Base-by-base conservation (phyloP, 2,329 filamentous ascomycete genomes). In the Penicillium fuscoglaucum region DNA sequence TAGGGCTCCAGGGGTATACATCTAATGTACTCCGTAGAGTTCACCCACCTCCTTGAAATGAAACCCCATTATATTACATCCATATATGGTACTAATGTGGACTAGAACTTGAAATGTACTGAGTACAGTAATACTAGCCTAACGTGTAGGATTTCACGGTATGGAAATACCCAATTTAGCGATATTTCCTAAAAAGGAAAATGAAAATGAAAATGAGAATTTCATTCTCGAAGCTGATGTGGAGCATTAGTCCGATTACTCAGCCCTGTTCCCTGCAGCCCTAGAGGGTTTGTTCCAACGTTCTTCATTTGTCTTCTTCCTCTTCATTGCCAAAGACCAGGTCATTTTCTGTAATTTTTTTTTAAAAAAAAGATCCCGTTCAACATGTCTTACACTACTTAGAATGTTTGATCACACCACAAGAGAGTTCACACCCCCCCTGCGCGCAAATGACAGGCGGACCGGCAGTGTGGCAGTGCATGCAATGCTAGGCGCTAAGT, bases 391-490 rank as follows among this genome's bases (percentile, higher is more conserved):
- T 10, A 35, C 43, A 24, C 19, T 39, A 45, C 5, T 4, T 19
- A 40, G 29, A 41, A 43, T 41, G 13, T 41, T 53, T 41, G 46
- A 41, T 40, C n/a, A 41, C 10, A 50, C 43, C 29, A 45, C 28
- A 21, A 9, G 5, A 24, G 21, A 29, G 41, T 43, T 49, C 41
- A 21, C 26, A n/a, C n/a, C 35, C 45, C 57, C 53, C 55, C 58
- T 61, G 54, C 55, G 58, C 56, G 46, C 47, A 61, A 61, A 50
- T 66, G 66, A 66, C 64, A 66, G 50, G 63, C 65, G 62, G 65
- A 62, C 61, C 64, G 58, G 40, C 61, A 68, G 62, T 68, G 66
- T 68, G 66, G 66, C 66, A 68, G 66, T 68, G 66, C 66, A 68
- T 68, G 66, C 66, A 67, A 47, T 63, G 60, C 57, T 57, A 58